Evolutionary conservation across 805 yeast genomes (phyloP), one percentile per base, ranked within the genome.

Genomic region (Danielia oregonensis): DNA sequence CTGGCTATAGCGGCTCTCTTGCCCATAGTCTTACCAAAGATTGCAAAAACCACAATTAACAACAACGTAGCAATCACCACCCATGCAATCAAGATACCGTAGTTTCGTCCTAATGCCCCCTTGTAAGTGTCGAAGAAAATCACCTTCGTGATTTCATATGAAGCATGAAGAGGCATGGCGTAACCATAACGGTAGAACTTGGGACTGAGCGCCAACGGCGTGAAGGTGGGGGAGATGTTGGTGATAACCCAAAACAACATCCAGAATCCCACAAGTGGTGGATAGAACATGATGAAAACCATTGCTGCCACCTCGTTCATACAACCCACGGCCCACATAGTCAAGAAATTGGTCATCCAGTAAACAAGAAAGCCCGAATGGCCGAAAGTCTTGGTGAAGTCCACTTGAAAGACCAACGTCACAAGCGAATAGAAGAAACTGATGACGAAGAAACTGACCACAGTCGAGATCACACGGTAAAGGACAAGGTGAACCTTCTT

Each of bases 271-370:
- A 81, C 44, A 34, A 71, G 46, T 18, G 87, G 86, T 1, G 93
- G 91, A 32, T 68, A 67, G 11, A 64, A 36, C 5, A 78, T 57
- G 30, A 80, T 61, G 6, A 73, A 52, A 5, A 82, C 21, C 55
- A 78, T 52, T 0, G 79, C 78, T 46, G 73, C 60, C 42, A 80
- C 76, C 57, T 85, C 93, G 51, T 79, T 82, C 19, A 82, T 79
- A 28, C 82, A 76, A 39, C 94, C 94, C 23, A 83, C 82, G 1
- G 89, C 86, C 42, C 78, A 61, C 86, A 85, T 79, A 5, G 86
- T 73, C 32, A 85, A 46, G 54, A 64, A 85, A 5, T 79, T 69
- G 22, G 78, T 46, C 75, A 81, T 70, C 94, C 94, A 86, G 42
- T 73, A 74, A 1, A 84, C 79, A 25, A 85, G 70, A 56, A 84